A percentile compares a stretch with the other conserved stretches of the same genome.
Conservation (phyloP, 305 asterid species). For the Rubia occidens region DNA sequence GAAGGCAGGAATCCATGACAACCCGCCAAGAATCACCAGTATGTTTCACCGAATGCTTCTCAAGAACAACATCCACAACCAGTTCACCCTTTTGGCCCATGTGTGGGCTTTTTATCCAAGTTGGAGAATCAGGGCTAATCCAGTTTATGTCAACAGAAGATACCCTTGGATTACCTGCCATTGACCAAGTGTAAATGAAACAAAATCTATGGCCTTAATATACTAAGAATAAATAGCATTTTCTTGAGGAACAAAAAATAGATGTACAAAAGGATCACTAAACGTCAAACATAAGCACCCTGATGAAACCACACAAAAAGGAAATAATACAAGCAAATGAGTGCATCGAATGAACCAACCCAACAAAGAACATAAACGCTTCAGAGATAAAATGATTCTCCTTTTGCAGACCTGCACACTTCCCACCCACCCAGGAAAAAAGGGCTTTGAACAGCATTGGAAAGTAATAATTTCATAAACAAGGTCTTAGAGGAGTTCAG, state of each 20-base stretch:
- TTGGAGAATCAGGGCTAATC: slow-evolving; percentile 64
- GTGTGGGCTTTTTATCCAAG: slow-evolving; percentile 66
- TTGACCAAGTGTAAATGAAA: slow-evolving; percentile 9
- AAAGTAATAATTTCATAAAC: background rate
- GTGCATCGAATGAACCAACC: no score
- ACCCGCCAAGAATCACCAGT: slow-evolving; percentile 95
- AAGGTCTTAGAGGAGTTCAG: background rate
- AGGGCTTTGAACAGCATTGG: background rate
- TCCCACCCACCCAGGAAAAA: background rate
- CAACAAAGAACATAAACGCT: background rate
- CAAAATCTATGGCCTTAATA: background rate
- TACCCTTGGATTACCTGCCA: slow-evolving; percentile 86
- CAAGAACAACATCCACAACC: slow-evolving; percentile 70
- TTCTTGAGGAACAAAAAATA: background rate
- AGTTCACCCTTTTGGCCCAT: slow-evolving; percentile 64
- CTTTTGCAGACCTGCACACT: background rate
- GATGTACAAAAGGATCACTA: background rate
- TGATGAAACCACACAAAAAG: background rate
- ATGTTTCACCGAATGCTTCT: slow-evolving; percentile 64
- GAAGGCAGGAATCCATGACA: slow-evolving; percentile 83
- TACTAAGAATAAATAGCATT: no score
- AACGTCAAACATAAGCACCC: background rate
- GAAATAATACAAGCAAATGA: background rate
- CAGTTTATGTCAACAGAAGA: slow-evolving; percentile 57
- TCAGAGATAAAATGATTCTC: background rate